A percentile compares a stretch with the other conserved stretches of the same genome.
Evolutionary conservation across 306 rosid species (phyloP).

Genomic region (Prunus dulcis): DNA sequence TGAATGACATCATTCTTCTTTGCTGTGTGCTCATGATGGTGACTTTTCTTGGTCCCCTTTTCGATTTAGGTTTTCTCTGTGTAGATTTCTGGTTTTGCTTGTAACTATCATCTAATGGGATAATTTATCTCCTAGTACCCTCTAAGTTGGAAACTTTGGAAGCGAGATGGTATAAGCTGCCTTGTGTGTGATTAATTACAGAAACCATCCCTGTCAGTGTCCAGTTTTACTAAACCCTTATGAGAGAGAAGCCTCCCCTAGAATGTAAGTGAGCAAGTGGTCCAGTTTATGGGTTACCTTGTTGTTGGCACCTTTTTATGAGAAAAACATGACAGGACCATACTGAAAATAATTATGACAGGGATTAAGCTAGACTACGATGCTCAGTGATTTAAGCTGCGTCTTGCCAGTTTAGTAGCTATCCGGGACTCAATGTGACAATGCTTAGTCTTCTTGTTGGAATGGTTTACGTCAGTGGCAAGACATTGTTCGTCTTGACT

Average conservation of each 20-base stretch:
- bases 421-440: no score
- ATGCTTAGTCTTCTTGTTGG: no score
- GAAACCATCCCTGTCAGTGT: background rate
- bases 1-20: background rate
- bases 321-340: no score
- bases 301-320: background rate
- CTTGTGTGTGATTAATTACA: background rate
- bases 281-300: background rate
- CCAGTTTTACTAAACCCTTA: background rate
- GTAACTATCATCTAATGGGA: background rate
- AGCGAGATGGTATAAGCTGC: background rate
- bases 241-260: constrained; percentile 1
- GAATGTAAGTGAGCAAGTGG: background rate
- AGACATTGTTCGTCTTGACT: no score
- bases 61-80: background rate
- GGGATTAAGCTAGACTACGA: no score
- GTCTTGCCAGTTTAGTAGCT: no score
- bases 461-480: no score
- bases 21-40: background rate
- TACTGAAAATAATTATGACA: no score
- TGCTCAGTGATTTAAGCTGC: no score
- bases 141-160: background rate
- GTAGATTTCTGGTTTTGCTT: background rate
- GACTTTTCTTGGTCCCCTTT: background rate
- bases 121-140: background rate